Evolutionary conservation across 2,329 filamentous ascomycete species (phyloP), one percentile per base, ranked within the genome.

Genomic region (Fusarium albosuccineum): DNA sequence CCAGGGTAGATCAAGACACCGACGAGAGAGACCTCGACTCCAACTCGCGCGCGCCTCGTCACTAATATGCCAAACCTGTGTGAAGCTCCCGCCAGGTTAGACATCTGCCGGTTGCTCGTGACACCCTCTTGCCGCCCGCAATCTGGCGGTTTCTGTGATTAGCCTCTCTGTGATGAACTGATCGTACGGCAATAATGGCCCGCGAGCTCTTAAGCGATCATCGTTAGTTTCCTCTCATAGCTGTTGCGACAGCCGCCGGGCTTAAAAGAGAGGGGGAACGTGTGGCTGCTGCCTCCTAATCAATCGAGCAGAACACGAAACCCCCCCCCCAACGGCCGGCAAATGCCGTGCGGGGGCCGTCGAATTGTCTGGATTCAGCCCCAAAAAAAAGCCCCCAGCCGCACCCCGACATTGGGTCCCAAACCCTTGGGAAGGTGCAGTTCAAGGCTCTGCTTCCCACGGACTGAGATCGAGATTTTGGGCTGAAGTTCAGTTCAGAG

Each of bases 321-420:
- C 22, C 27, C 36, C 17, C 36, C 17, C 17, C 40, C 51, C 36
- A 70, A 70, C 64, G 62, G 70, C 56, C 65, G 67, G 70, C 40
- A 68, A 62, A 60, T 69, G 57, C 67, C 62, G 65, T 57, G 40
- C 42, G 59, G 64, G 61, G 57, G 64, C 57, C 50, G 33, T 57
- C 41, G 64, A 56, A 58, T 33, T 44, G 59, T 68, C 69, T 65
- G 53, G 69, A 72, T 62, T 54, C 42, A 62, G 68, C 62, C 65
- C 33, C 57, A 60, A 41, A 51, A 54, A 37, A 41, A 39, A n/a
- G 37, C 34, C 22, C 42, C 60, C 61, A 64, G 65, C 62, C 64
- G 57, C 60, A 64, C 62, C 58, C 41, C n/a, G 54, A 57, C 57
- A 46, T 59, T 62, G 45, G 54, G 54, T 67, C 40, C 66, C 66